phyloP scores from a whole-genome alignment of 345 rosid species.

The Cardamine occulta region DNA sequence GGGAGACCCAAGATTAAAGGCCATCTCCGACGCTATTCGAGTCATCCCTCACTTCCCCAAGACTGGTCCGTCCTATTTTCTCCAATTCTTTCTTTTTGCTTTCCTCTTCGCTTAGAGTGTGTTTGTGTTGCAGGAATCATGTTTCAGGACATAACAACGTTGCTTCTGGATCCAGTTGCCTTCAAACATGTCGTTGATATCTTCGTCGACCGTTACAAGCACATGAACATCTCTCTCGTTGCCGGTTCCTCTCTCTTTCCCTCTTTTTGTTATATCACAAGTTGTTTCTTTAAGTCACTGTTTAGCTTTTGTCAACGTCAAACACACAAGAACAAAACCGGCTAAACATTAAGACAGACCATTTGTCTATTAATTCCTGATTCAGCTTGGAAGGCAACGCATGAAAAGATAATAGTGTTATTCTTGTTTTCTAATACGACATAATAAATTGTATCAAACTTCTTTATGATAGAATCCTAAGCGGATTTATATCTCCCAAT shows the following conservation, averaged over 20 bases:
- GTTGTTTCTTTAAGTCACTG: background rate
- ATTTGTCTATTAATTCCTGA: background rate
- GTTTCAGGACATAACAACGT: constrained; percentile 96
- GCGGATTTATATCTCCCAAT: constrained; percentile 26
- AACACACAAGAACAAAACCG: background rate
- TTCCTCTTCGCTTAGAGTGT: background rate
- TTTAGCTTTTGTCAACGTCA: constrained; percentile 18
- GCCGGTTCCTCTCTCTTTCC: constrained; percentile 61
- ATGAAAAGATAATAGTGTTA: background rate
- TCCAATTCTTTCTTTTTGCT: background rate
- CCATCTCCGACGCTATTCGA: constrained; percentile 47
- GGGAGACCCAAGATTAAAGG: constrained; percentile 45
- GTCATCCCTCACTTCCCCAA: constrained; percentile 50
- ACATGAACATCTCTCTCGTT: constrained; percentile 86
- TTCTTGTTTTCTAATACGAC: background rate
- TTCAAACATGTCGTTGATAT: constrained; percentile 87
- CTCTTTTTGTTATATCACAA: background rate
- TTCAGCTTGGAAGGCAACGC: constrained; percentile 6
- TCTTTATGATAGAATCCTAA: constrained; percentile 30
- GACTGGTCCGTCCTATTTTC: constrained; percentile 24
- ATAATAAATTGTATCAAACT: constrained; percentile 1
- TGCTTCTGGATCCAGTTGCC: constrained; percentile 85
- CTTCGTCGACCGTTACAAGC: constrained; percentile 89
- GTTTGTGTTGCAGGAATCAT: constrained; percentile 64
- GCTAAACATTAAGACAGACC: background rate